phyloP scores from a whole-genome alignment of 2,329 filamentous ascomycete genomes.

The Venturia aucupariae region DNA sequence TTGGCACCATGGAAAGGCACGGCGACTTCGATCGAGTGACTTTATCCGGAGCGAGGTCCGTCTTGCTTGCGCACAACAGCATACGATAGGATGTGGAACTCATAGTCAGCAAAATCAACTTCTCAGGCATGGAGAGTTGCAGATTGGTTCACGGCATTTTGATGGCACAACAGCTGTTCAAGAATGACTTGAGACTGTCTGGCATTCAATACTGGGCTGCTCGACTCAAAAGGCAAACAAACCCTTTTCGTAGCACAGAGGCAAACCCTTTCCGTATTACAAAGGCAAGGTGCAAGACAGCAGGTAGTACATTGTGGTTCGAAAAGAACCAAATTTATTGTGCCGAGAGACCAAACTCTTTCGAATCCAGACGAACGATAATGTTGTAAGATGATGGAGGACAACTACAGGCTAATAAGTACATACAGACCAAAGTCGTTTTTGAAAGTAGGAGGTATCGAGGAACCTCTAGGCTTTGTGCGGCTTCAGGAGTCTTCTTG shows the following conservation, averaged over 20 bases:
- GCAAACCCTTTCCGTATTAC: background rate
- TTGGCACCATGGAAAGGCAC: background rate
- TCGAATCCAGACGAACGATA: background rate
- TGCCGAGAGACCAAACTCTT: background rate
- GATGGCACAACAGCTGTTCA: background rate
- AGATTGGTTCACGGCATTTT: background rate
- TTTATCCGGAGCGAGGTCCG: background rate
- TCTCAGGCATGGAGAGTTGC: background rate
- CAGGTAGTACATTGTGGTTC: background rate
- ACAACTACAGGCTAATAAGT: background rate
- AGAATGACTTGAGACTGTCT: background rate
- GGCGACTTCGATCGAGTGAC: background rate
- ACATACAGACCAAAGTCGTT: background rate
- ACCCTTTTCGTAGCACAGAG: background rate
- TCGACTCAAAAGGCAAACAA: background rate
- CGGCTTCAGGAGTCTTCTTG: background rate
- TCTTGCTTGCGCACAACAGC: background rate
- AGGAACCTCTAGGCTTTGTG: too few relatives aligned
- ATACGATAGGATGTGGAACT: background rate
- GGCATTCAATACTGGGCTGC: background rate
- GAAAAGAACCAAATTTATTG: background rate
- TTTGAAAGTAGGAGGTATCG: background rate
- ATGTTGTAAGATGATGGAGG: background rate
- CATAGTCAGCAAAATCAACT: background rate
- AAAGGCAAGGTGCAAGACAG: background rate